Percentiles rank a stretch among this genome's conserved stretches.
Evolutionary conservation across 352 stramenopile genomes (phyloP).

Genomic region (Blastocystis sp.): DNA sequence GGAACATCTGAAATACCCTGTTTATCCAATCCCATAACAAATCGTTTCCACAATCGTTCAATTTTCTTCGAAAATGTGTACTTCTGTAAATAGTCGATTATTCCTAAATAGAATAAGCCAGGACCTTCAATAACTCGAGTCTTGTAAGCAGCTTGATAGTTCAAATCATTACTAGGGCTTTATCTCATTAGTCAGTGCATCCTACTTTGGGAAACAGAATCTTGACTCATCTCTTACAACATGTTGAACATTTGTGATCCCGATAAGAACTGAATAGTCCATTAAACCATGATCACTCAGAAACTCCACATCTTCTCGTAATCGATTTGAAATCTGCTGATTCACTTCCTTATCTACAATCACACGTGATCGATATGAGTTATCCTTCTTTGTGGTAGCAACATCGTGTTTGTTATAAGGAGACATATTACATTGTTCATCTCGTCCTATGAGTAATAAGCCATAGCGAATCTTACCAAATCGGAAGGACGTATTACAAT

Average conservation of each 20-base stretch:
- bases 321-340: constrained; percentile 37
- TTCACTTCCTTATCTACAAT: constrained; percentile 22
- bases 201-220: not conserved
- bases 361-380: not conserved
- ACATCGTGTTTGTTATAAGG: constrained; percentile 34
- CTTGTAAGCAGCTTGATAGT: not conserved
- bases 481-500: constrained; percentile 23
- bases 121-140: constrained; percentile 22
- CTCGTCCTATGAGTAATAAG: not conserved
- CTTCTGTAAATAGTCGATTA: constrained; percentile 61
- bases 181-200: too few species aligned
- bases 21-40: constrained; percentile 18
- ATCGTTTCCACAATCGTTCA: constrained; percentile 23
- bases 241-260: constrained; percentile 10
- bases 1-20: constrained; percentile 44
- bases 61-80: constrained; percentile 41
- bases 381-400: constrained; percentile 35
- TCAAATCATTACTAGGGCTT: not conserved
- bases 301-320: constrained; percentile 53
- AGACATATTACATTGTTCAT: not conserved
- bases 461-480: not conserved
- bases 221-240: not conserved
- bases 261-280: constrained; percentile 46
- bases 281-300: constrained; percentile 23
- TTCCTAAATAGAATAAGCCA: constrained; percentile 40